Conservation (phyloP, 768 basidiomycete genomes). For the Hygrocybe coccinea region DNA sequence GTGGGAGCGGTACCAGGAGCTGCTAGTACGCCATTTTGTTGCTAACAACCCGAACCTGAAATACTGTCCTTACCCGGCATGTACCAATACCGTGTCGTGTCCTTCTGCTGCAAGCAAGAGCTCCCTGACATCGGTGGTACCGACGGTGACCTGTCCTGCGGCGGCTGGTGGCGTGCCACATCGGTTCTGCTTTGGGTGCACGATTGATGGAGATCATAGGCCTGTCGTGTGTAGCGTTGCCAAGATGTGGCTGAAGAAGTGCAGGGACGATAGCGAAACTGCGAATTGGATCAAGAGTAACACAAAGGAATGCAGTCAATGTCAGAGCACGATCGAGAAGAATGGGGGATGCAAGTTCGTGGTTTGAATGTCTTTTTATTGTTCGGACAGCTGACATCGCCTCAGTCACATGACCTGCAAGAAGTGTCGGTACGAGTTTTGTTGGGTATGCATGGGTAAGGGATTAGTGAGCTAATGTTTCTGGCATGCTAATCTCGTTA, state of each 20-base stretch:
- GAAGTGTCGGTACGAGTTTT: slow-evolving; percentile 98
- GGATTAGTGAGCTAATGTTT: slow-evolving; percentile 11
- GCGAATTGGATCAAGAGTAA: slow-evolving; percentile 99
- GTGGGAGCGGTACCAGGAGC: slow-evolving; percentile 74
- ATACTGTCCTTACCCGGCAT: slow-evolving; percentile 94
- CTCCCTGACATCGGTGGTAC: slow-evolving; percentile 73
- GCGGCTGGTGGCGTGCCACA: slow-evolving; percentile 54
- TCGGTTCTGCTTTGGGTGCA: slow-evolving; percentile 93
- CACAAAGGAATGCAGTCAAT: slow-evolving; percentile 95
- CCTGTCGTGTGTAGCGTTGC: slow-evolving; percentile 88
- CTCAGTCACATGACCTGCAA: slow-evolving; percentile 98
- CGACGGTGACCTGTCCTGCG: slow-evolving; percentile 82
- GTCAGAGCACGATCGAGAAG: slow-evolving; percentile 99
- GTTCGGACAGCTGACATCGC: background rate
- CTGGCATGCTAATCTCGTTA: slow-evolving; percentile 20
- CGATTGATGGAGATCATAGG: slow-evolving; percentile 82
- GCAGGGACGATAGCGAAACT: slow-evolving; percentile 95
- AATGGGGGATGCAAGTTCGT: slow-evolving; percentile 99
- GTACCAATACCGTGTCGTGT: slow-evolving; percentile 92
- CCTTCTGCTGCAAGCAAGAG: slow-evolving; percentile 71
- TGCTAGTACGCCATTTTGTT: slow-evolving; percentile 88
- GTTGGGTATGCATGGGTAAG: slow-evolving; percentile 98
- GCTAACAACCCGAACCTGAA: slow-evolving; percentile 75
- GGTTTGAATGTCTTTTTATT: slow-evolving; percentile 1
- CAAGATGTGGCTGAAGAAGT: slow-evolving; percentile 94